Evolutionary conservation across 2,329 filamentous ascomycete genomes (phyloP).

Genomic region (Ophiostoma ulmi): DNA sequence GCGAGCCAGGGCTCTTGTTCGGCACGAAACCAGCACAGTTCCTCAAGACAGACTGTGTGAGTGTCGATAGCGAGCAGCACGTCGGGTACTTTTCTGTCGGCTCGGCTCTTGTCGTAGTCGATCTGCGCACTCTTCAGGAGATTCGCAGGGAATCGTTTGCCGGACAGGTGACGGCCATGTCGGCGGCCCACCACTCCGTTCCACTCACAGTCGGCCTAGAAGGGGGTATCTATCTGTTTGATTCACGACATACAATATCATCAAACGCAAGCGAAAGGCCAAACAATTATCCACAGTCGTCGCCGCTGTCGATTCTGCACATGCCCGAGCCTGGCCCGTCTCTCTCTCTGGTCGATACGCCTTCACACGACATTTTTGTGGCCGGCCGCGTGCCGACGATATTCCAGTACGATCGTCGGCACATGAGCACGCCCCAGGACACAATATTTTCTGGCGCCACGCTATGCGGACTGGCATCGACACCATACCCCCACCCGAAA

Average conservation of each 20-base stretch:
- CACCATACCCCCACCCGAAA: constrained; percentile 62
- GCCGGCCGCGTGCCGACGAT: constrained; percentile 85
- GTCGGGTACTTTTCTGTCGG: constrained; percentile 77
- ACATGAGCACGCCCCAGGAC: constrained; percentile 69
- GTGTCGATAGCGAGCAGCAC: constrained; percentile 62
- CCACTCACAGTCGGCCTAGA: constrained; percentile 83
- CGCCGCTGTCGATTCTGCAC: constrained; percentile 77
- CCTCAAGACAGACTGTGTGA: constrained; percentile 66
- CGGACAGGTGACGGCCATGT: constrained; percentile 78
- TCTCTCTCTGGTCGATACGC: constrained; percentile 37
- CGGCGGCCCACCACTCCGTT: constrained; percentile 57
- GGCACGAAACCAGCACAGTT: constrained; percentile 35
- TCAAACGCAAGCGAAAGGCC: constrained; percentile 52
- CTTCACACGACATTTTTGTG: constrained; percentile 78
- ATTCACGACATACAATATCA: constrained; percentile 55
- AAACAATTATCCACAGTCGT: constrained; percentile 65
- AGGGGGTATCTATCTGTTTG: constrained; percentile 74
- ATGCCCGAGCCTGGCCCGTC: constrained; percentile 50
- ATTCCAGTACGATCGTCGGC: constrained; percentile 81
- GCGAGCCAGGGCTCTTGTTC: constrained; percentile 62
- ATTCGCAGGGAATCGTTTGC: constrained; percentile 68
- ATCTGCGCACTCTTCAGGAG: constrained; percentile 66
- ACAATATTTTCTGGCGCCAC: constrained; percentile 80
- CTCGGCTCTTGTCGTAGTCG: constrained; percentile 68
- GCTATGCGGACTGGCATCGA: constrained; percentile 65